A percentile compares a stretch with the other conserved stretches of the same genome.
These are phyloP conservation scores for Fusarium veterinarium DNA, from an alignment of 2,329 filamentous ascomycete genomes.

Conservation along the genomic window DNA sequence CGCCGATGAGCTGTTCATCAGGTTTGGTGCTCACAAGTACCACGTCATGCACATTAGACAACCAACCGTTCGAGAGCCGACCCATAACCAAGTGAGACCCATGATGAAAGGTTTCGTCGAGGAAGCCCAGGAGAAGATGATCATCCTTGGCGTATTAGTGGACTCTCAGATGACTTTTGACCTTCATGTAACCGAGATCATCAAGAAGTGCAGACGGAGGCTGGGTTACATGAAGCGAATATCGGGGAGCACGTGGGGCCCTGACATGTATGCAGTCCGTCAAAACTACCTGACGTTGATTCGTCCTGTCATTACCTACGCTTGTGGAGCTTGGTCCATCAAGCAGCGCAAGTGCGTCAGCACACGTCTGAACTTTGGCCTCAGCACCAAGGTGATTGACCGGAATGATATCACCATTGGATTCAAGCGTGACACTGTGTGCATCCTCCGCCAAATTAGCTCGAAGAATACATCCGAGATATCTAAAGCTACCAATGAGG, in stretches of 20 bases:
- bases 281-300: slow-evolving; percentile 13
- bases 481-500: not conserved
- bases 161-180: slow-evolving; percentile 1
- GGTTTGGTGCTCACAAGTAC: slow-evolving; percentile 15
- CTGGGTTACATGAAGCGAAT: slow-evolving; percentile 4
- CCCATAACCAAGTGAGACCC: not conserved
- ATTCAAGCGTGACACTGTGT: not conserved
- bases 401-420: not conserved
- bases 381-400: not conserved
- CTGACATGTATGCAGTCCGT: not conserved
- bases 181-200: not conserved
- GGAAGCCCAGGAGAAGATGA: not conserved
- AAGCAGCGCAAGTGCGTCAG: not conserved
- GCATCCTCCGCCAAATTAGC: not conserved
- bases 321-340: slow-evolving; percentile 23
- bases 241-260: slow-evolving; percentile 12
- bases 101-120: not conserved
- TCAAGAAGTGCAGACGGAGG: not conserved
- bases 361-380: not conserved
- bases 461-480: not conserved
- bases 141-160: slow-evolving; percentile 1
- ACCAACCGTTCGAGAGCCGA: not conserved
- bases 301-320: slow-evolving; percentile 12
- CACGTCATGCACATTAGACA: slow-evolving; percentile 10
- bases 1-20: not conserved